Evolutionary conservation across 768 basidiomycete genomes (phyloP), one percentile per base, ranked within the genome.

Genomic region (Boletus barrowsii): DNA sequence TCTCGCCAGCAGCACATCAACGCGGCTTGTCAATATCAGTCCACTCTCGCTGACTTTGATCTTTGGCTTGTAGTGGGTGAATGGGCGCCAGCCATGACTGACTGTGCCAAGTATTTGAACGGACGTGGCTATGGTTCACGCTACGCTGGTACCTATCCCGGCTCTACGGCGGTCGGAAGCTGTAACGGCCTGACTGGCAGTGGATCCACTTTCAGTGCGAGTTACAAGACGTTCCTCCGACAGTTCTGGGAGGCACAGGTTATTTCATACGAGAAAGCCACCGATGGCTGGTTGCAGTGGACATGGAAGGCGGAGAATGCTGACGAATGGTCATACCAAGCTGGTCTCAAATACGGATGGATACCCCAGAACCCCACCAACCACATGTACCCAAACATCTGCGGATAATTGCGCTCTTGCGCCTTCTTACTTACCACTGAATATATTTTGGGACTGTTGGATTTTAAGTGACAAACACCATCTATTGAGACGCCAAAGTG

Each of bases 251-350:
- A 93, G 66, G 91, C 88, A 0, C 93, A 95, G 71, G 82, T 83
- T 15, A 83, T 79, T 47, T 76, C 89, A 4, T 91, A 78, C 55
- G 89, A 91, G 75, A 73, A 73, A 47, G 84, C 75, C 14, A 24
- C 65, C n/a, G 73, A 76, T 46, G 89, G 88, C 4, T 91, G 89
- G 89, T 68, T 90, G 22, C 82, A 85, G 67, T 90, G 89, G 90
- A 83, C 87, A 1, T 92, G 90, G 90, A 92, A 92, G 73, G 69
- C 89, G 0, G 90, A 93, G 69, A 73, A 73, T 56, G 86, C 90
- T 3, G 88, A 91, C 57, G 94, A 96, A 54, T 97, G 94, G 94
- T 79, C 87, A 0, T 96, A 96, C 74, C 81, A 88, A 58, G 84
- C 87, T 42, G 92, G 92, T 39, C 75, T 95, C 33, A 68, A 75